These are phyloP conservation scores for Persicaria tinctoria DNA, from an alignment of 148 eudicot species.

Conservation along the genomic window DNA sequence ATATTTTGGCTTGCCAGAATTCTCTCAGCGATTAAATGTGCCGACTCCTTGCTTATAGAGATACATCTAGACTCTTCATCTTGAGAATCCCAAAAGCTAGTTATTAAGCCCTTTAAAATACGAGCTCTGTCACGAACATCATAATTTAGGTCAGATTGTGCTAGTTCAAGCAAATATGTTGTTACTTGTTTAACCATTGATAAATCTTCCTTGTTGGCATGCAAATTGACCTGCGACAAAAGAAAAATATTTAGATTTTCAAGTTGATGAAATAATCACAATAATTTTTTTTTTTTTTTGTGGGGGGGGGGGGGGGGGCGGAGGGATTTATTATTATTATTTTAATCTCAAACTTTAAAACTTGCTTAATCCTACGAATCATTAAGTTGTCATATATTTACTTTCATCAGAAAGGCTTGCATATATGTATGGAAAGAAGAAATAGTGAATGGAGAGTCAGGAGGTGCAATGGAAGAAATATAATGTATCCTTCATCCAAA, in stretches of 20 bases:
- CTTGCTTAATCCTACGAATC: no score
- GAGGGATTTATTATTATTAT: no score
- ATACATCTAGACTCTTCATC: slow-evolving; percentile 25
- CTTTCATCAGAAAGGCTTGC: neutral
- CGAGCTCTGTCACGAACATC: slow-evolving; percentile 95
- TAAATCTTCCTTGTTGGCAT: slow-evolving; percentile 48
- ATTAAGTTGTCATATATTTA: no score
- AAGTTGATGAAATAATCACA: no score
- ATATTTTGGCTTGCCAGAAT: slow-evolving; percentile 41
- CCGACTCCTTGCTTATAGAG: slow-evolving; percentile 29
- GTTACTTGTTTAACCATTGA: slow-evolving; percentile 29
- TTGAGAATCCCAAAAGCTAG: slow-evolving; percentile 24
- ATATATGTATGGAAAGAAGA: neutral
- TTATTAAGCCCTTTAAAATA: slow-evolving; percentile 45
- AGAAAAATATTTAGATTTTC: neutral
- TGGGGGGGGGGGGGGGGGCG: no score
- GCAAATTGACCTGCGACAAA: slow-evolving; percentile 51
- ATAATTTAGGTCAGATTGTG: slow-evolving; percentile 74
- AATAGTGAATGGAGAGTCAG: neutral
- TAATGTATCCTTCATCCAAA: neutral
- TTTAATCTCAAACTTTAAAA: no score
- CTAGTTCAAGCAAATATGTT: slow-evolving; percentile 69
- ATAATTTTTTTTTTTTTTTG: no score
- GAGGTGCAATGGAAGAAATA: neutral
- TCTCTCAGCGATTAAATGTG: slow-evolving; percentile 33